phyloP scores from a whole-genome alignment of 1,284 basidiomycete genomes.

The Cryptococcus neoformans region DNA sequence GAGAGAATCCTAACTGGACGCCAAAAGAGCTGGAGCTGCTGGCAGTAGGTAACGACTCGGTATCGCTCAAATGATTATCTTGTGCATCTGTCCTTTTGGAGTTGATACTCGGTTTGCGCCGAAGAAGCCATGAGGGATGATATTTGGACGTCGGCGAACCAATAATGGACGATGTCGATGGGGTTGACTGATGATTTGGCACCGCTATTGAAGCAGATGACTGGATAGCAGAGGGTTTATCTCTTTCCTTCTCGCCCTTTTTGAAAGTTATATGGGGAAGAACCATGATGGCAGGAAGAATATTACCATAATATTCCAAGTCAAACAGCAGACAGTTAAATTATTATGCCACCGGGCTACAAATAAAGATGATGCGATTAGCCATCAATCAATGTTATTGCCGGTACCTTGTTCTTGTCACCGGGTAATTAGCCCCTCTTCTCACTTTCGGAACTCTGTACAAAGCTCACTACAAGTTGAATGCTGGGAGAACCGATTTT shows the following conservation, averaged over 20 bases:
- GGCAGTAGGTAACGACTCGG: not conserved
- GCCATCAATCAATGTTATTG: too few relatives aligned
- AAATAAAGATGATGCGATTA: too few relatives aligned
- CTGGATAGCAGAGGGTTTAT: not conserved
- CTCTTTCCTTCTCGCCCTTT: slow-evolving; percentile 11
- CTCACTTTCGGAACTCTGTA: too few relatives aligned
- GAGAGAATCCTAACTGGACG: not conserved
- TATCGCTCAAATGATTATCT: not conserved
- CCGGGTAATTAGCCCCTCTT: too few relatives aligned
- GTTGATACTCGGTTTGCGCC: slow-evolving; percentile 18
- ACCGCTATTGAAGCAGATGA: not conserved
- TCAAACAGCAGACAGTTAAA: too few relatives aligned
- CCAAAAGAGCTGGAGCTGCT: slow-evolving; percentile 6
- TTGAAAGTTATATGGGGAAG: slow-evolving; percentile 14
- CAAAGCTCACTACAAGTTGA: too few relatives aligned
- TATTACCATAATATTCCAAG: too few relatives aligned
- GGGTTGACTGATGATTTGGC: not conserved
- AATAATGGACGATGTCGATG: not conserved
- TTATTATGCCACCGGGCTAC: too few relatives aligned
- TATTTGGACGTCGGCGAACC: slow-evolving; percentile 19
- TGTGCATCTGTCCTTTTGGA: slow-evolving; percentile 2
- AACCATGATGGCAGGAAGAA: not conserved
- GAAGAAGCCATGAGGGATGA: slow-evolving; percentile 19
- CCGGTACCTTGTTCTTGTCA: too few relatives aligned
- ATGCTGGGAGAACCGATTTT: too few relatives aligned